Percentiles rank a stretch among this genome's conserved stretches.
Evolutionary conservation across 148 eudicot genomes (phyloP).

Genomic region (Spergularia marina): DNA sequence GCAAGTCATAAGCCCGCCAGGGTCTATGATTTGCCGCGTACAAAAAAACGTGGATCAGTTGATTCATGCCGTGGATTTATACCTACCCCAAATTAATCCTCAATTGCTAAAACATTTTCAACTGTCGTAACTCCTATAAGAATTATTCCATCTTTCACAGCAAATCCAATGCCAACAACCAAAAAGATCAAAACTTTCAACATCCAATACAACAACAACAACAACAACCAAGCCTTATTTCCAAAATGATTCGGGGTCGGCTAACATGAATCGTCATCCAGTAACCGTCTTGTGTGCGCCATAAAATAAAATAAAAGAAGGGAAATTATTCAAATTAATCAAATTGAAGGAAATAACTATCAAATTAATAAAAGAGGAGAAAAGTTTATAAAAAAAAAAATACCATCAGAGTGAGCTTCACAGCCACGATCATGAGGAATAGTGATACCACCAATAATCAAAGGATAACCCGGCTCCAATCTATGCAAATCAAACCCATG

Average conservation of each 20-base stretch:
- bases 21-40: too few species aligned
- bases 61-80: too few species aligned
- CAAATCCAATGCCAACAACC: not conserved
- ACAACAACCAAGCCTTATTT: too few species aligned
- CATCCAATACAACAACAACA: not conserved
- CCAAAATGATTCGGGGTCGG: too few species aligned
- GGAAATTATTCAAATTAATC: not conserved
- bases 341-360: not conserved
- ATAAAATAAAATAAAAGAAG: too few species aligned
- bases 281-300: too few species aligned
- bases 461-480: constrained; percentile 89
- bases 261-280: too few species aligned
- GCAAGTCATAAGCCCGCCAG: too few species aligned
- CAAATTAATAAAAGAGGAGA: not conserved
- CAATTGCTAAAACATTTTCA: too few species aligned
- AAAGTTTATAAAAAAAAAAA: not conserved
- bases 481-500: constrained; percentile 95
- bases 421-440: constrained; percentile 93
- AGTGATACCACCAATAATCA: constrained; percentile 82
- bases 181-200: constrained; percentile 5
- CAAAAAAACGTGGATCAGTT: too few species aligned
- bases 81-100: too few species aligned
- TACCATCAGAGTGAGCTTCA: constrained; percentile 99
- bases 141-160: not conserved
- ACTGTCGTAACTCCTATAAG: too few species aligned